Conservation (phyloP, 2,329 filamentous ascomycete genomes). For the Beauveria asiatica region DNA sequence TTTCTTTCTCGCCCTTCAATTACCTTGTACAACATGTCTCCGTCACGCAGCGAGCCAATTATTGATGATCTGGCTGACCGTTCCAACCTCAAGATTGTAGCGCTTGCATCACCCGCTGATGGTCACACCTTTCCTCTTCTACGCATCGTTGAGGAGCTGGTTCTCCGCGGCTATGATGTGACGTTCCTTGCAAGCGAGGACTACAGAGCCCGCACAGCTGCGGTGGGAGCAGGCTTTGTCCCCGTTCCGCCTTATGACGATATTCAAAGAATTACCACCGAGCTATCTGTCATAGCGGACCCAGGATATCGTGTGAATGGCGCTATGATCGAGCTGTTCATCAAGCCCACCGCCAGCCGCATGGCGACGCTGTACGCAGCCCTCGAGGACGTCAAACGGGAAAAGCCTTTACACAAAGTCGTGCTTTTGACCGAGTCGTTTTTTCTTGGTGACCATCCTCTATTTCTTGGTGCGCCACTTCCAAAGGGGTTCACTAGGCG, state of each 20-base stretch:
- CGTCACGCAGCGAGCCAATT: neutral
- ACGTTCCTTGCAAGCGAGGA: constrained; percentile 31
- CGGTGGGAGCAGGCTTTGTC: constrained; percentile 30
- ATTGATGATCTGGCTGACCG: neutral
- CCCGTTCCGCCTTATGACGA: constrained; percentile 15
- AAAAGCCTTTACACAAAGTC: constrained; percentile 28
- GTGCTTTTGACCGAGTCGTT: constrained; percentile 35
- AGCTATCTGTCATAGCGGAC: constrained; percentile 14
- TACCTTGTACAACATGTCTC: neutral
- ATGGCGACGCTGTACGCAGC: constrained; percentile 11
- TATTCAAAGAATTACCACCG: constrained; percentile 1
- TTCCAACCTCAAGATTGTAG: constrained; percentile 1
- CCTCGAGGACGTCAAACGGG: constrained; percentile 25
- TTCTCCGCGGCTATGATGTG: constrained; percentile 31
- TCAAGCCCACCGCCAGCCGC: constrained; percentile 25
- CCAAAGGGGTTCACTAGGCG: constrained; percentile 27
- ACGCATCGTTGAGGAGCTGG: constrained; percentile 28
- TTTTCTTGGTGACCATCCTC: constrained; percentile 29
- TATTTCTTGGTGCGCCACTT: constrained; percentile 28
- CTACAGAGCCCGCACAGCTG: constrained; percentile 27
- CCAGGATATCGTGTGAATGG: neutral
- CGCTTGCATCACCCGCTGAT: constrained; percentile 17
- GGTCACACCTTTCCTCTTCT: constrained; percentile 25
- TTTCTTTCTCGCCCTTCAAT: neutral
- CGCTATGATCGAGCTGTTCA: constrained; percentile 19